Conservation (phyloP, 805 yeast species). For the Candida michaelii region DNA sequence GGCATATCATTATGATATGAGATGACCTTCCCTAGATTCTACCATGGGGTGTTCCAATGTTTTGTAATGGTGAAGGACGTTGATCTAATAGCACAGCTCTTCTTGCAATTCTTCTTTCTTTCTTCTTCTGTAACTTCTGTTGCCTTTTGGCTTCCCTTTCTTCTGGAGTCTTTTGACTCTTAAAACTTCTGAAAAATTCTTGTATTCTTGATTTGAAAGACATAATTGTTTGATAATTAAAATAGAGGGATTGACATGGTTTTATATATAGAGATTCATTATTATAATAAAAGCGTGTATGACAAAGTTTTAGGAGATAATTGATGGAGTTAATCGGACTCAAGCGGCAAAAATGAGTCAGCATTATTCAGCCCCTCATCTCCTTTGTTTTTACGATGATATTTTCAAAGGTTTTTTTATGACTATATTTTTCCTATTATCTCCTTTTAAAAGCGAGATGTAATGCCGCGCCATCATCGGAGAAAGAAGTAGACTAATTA, state of each 20-base stretch:
- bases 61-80: not conserved
- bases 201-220: not conserved
- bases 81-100: constrained; percentile 1
- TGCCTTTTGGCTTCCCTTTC: not conserved
- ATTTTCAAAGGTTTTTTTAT: no score
- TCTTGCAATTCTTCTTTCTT: not conserved
- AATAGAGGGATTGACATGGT: not conserved
- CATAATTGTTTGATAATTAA: not conserved
- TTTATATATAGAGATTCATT: not conserved
- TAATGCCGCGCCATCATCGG: not conserved
- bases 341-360: no score
- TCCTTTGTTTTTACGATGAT: no score
- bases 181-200: not conserved
- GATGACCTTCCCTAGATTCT: not conserved
- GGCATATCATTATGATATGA: no score
- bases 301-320: no score
- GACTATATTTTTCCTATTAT: not conserved
- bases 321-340: no score
- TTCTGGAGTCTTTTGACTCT: not conserved
- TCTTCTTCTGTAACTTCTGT: constrained; percentile 1
- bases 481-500: no score
- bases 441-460: constrained; percentile 2
- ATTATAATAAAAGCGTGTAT: no score
- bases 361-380: no score
- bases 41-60: not conserved